Evolutionary conservation across 805 yeast species (phyloP), one percentile per base, ranked within the genome.

Genomic region (Allodekkera sacchari): DNA sequence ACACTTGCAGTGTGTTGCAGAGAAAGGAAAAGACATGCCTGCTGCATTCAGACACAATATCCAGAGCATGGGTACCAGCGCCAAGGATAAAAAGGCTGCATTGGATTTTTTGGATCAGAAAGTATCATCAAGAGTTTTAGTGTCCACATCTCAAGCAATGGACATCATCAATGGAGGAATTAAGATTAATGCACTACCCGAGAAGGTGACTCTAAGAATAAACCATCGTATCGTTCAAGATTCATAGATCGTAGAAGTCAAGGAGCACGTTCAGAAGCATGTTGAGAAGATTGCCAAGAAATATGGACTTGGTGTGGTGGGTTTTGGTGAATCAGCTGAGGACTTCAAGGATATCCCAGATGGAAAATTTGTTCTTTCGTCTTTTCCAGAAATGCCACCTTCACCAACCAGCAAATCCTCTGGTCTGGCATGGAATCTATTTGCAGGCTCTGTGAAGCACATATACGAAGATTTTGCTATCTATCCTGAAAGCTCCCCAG

Each of bases 181-280:
- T 30, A 82, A 81, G 53, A 60, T 75, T 23, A 81, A 81, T 44
- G 84, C 88, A 1, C 56, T 81, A 29, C 89, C 92, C 2, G 89
- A 81, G 47, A 54, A 61, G 22, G 68, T 70, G 3, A 54, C 54
- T 16, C 56, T 72, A 29, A 51, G 62, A 17, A 61, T 77, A 27
- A 80, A 82, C 52, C 74, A 77, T 47, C 64, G 89, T 45, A 61
- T 82, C 34, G 68, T 72, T 13, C 55, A 75, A 21, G 83, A 72
- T 36, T 65, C 75, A n/a, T 54, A 65, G 15, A 61, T 68, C 2
- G 53, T 58, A 16, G 14, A 18, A n/a, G 12, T 27, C 6, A 27
- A 27, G 21, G 19, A 11, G 14, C 19, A 18, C 13, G 18, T 27
- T 11, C 18, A 6, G 5, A 66, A 60, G 14, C 68, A 66, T 5